Evolutionary conservation across 345 rosid species (phyloP), one percentile per base, ranked within the genome.

Genomic region (Toxicodendron radicans): DNA sequence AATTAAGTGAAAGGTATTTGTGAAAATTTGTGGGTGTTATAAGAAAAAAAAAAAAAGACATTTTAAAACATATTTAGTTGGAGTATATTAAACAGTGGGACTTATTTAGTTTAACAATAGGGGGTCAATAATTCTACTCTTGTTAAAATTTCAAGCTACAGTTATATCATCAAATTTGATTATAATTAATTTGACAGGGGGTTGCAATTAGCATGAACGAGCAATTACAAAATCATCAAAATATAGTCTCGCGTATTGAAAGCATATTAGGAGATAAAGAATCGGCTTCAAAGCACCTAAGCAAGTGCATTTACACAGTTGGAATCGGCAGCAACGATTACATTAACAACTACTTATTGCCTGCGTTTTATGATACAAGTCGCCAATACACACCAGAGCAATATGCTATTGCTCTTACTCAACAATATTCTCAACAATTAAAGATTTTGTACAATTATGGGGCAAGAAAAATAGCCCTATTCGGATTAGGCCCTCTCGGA

Each of bases 171-270:
- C 20, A 20, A 20, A 57, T 57, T n/a, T 32, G 35, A 32, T 70
- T 8, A 0, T 57, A 0, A 57, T 32, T 17, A 33, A 5, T 64
- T 51, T 27, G 56, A 52, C 80, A 87, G 93, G 93, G 93, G 17
- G 79, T 73, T 7, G 52, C 71, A 72, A 79, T 87, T 18, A 75
- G 82, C 76, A 62, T 86, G 58, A 58, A 80, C 16, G 3, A 7
- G 66, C 91, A 89, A 76, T 57, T 89, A 60, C 13, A 3, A 33
- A 86, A 87, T 77, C 90, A 89, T 75, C 52, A 24, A 27, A 57
- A 12, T 14, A 82, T 82, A n/a, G 76, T 79, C 32, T 45, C 70
- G 0, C n/a, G 64, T 33, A 61, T 82, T 3, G 64, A 3, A 8
- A 41, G 14, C 30, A 61, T 79, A 52, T 13, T 79, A 24, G 73